Conservation (phyloP, 2,329 filamentous ascomycete genomes). For the Aspergillus tanneri region DNA sequence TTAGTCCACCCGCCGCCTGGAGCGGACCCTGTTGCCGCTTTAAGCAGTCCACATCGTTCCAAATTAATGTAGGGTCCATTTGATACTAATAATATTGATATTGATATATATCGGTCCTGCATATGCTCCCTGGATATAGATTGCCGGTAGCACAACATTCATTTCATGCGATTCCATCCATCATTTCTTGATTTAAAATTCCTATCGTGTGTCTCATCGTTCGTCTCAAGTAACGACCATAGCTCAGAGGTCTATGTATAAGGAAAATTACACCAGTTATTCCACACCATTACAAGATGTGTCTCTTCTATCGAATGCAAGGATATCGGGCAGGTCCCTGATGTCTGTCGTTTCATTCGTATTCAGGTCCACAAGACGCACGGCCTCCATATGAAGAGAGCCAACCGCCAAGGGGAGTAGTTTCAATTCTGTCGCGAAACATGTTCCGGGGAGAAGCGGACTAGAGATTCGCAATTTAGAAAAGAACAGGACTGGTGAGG, state of each 20-base stretch:
- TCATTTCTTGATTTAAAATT: neutral
- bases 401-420: conserved; percentile 54
- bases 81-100: no score
- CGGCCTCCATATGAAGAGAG: conserved; percentile 52
- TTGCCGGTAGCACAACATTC: neutral
- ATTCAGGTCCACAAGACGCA: conserved; percentile 56
- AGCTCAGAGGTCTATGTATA: no score
- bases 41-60: neutral
- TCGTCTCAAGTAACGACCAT: no score
- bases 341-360: conserved; percentile 58
- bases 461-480: conserved; percentile 32
- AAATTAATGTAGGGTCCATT: no score
- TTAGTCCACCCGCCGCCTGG: neutral
- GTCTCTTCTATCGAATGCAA: conserved; percentile 39
- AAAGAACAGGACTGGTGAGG: neutral
- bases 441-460: conserved; percentile 55
- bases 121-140: neutral
- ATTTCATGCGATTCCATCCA: neutral
- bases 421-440: conserved; percentile 56
- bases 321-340: conserved; percentile 56
- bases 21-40: neutral
- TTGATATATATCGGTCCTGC: no score
- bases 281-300: no score
- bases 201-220: no score
- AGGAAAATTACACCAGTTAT: no score